Evolutionary conservation across 73 alveolate species (phyloP), one percentile per base, ranked within the genome.

Genomic region (Halteria grandinella): DNA sequence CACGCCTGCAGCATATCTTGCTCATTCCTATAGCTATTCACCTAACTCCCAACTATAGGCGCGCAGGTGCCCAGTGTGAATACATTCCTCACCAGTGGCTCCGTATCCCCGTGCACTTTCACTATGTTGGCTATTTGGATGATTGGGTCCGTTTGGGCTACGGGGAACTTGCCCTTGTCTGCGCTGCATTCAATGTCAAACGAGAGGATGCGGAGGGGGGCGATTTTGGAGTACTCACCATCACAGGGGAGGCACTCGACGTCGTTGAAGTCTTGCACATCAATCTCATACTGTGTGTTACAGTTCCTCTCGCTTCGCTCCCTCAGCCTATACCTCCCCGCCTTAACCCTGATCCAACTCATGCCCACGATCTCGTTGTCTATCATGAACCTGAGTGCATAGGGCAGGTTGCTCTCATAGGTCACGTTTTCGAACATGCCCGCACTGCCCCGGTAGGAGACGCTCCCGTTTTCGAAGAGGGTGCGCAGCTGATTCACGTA

Each of bases 321-420:
- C 33, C 94, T 52, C 39, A 79, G 37, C 41, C 55, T 74, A 70
- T 83, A 94, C 40, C 82, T 83, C 14, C 88, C 91, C 23, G 47
- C 47, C 52, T 86, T 73, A 12, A 95, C 60, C 74, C 86, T 79
- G 45, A 95, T 86, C 99, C 99, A 95, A 29, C 97, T 79, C 98
- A 94, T 89, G 27, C 99, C 99, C 1, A 93, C 98, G 7, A 96
- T 83, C 66, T 89, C 88, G 39, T 91, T 73, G 72, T 97, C 99
- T 23, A 98, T 93, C 99, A 98, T 98, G 88, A 91, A 98, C 57
- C 99, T 91, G 23, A 98, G 85, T 6, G 99, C 98, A 69, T 93
- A 98, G 27, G 98, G 98, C 72, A 97, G 88, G 81, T 96, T 96
- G 41, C 98, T 88, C 90, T 98, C 99, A 83, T 88, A 98, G 0